Conservation (phyloP, 2,329 filamentous ascomycete genomes). For the Calcarisporium arbuscula region DNA sequence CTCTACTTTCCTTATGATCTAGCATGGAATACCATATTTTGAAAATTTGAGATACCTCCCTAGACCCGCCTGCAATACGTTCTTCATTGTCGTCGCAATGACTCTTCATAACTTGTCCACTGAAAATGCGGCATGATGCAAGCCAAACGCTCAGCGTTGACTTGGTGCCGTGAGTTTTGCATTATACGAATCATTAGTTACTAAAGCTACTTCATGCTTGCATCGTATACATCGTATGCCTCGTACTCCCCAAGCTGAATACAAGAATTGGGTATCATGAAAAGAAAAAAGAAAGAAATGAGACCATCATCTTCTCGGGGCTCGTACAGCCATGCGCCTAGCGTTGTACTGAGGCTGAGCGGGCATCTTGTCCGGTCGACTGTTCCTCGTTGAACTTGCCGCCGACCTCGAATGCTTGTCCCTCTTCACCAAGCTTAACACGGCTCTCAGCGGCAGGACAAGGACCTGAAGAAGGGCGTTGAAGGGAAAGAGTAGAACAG, state of each 20-base stretch:
- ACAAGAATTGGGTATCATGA: neutral
- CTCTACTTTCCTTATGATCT: no score
- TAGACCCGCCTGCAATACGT: no score
- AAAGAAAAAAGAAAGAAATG: neutral
- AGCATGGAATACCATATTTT: no score
- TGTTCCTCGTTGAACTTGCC: constrained; percentile 3
- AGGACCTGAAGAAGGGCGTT: constrained; percentile 31
- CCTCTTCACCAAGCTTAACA: constrained; percentile 7
- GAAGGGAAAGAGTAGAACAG: constrained; percentile 34
- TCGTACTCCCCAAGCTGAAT: neutral
- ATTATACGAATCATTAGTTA: no score
- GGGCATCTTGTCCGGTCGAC: constrained; percentile 6
- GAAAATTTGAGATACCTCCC: no score
- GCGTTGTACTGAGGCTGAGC: constrained; percentile 7
- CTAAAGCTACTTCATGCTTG: no score
- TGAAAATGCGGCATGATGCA: no score
- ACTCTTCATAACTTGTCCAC: no score
- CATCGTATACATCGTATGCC: no score
- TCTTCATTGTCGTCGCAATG: no score
- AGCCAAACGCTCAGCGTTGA: no score
- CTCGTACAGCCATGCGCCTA: constrained; percentile 9
- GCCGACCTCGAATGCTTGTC: constrained; percentile 2
- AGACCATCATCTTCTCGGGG: constrained; percentile 9
- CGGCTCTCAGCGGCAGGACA: constrained; percentile 33
- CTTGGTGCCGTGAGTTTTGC: no score